Base-by-base conservation (phyloP, 768 basidiomycete species). In the Rhodotorula kratochvilovae region DNA sequence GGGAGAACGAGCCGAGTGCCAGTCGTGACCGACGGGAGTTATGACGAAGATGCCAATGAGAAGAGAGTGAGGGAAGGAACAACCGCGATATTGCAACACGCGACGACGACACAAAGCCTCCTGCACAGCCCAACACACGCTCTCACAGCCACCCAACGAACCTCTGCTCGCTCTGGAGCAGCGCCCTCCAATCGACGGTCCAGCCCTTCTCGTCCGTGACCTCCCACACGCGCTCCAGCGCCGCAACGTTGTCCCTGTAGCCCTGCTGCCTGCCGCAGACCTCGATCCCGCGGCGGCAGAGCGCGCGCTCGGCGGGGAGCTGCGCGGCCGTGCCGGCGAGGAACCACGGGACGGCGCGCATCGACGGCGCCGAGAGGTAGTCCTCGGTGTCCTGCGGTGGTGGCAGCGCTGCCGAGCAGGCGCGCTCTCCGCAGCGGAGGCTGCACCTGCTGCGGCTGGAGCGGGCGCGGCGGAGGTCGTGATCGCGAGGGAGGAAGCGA, bases 81-180 rank as follows among this genome's bases (percentile, higher is more conserved):
- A 43, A 13, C 3, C 15, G 19, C 43, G 43, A 13, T 43, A 19
- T n/a, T n/a, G n/a, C n/a, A 45, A 19, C 15, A 45, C 15, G 45
- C 12, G 12, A 45, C 45, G 17, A 45, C 42, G 45, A 45, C 15
- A 45, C 11, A 45, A 19, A 45, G 15, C 45, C 45, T 46, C 19
- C 45, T 2, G 45, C 23, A 46, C 45, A 46, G 8, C 45, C 2
- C n/a, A n/a, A n/a, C n/a, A n/a, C n/a, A n/a, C n/a, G n/a, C n/a
- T n/a, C n/a, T n/a, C 53, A 75, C 45, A 75, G 42, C 64, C 71
- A 75, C 35, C 63, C 73, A 5, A 71, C 70, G 21, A 67, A 68
- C 11, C 42, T 45, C 64, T 66, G 53, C 70, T 75, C 70, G 35
- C 15, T 39, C 63, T 69, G 63, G 33, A 68, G 35, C 23, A 71